Evolutionary conservation across 2,329 filamentous ascomycete species (phyloP), one percentile per base, ranked within the genome.

Genomic region (Fusarium lyarnte): DNA sequence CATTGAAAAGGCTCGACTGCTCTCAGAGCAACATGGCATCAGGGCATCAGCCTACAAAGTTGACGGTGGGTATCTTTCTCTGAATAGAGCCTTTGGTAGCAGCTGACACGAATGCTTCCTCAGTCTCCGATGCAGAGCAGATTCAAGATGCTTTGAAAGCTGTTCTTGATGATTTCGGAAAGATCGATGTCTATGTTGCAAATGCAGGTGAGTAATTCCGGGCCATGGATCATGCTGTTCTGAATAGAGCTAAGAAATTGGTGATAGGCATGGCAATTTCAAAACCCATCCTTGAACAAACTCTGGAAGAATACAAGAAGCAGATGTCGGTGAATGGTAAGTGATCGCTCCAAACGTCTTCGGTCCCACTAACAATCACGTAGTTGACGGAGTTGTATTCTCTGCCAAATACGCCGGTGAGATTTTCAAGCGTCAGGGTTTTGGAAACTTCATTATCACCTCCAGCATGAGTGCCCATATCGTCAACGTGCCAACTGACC

Each of bases 271-370:
- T 71, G 67, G 68, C 67, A 8, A 87, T 86, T 35, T 87, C 85
- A 0, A 88, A 89, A 73, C 84, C 86, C 0, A 85, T 90, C 19
- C 78, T 89, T 3, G 87, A 90, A 54, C 84, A 86, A 69, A 85
- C 83, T 0, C 74, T 89, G 0, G 83, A 86, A 6, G 86, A 89
- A 69, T 89, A 88, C 71, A 79, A 73, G 42, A 77, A 79, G 63
- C 85, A 87, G 65, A 86, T 88, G 80, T 83, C 85, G 9, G 87
- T 89, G 3, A 89, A 89, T 58, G 84, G 85, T 86, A 75, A 58
- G 82, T 25, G 23, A 7, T 9, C 21, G 11, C 7, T 11, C 13
- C 11, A 9, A 4, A 19, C 16, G 12, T 19, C 38, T 35, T 12
- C 21, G 19, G 17, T n/a, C 6, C 10, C 11, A 10, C 59, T 72